Conservation (phyloP, 2,329 filamentous ascomycete species). For the Curvularia verruculosa region DNA sequence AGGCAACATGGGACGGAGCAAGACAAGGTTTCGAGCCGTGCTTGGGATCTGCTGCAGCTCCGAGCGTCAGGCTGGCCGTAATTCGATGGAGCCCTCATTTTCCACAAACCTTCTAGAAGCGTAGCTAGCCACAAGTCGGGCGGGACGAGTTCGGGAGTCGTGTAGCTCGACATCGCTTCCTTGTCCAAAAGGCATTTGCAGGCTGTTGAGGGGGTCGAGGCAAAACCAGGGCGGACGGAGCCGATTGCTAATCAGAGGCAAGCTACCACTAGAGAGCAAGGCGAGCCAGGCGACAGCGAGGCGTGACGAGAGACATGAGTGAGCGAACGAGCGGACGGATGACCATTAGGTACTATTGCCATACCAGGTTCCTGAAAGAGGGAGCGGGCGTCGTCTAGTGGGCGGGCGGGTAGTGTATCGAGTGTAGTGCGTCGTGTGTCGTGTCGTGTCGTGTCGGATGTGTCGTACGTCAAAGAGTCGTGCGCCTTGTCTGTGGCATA, state of each 20-base stretch:
- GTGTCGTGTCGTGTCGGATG: background rate
- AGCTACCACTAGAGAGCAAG: background rate
- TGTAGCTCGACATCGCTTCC: slow-evolving; percentile 27
- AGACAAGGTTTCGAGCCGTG: slow-evolving; percentile 35
- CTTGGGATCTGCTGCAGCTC: slow-evolving; percentile 22
- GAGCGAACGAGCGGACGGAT: background rate
- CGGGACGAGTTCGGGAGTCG: slow-evolving; percentile 35
- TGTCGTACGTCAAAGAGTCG: background rate
- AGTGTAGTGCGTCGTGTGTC: background rate
- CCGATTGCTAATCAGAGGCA: background rate
- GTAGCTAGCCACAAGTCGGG: slow-evolving; percentile 35
- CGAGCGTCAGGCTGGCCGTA: slow-evolving; percentile 22
- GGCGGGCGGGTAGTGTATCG: slow-evolving; percentile 4
- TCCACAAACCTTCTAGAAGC: slow-evolving; percentile 49
- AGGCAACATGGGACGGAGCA: slow-evolving; percentile 6
- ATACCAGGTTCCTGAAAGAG: background rate
- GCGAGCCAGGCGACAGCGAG: background rate
- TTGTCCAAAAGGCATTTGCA: slow-evolving; percentile 38
- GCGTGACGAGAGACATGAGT: background rate
- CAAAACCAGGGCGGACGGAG: slow-evolving; percentile 7
- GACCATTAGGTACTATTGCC: background rate
- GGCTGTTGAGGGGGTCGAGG: slow-evolving; percentile 7
- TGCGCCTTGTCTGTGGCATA: background rate
- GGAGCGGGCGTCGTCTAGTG: slow-evolving; percentile 1
- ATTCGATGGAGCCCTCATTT: slow-evolving; percentile 39